Conservation (phyloP, 495 filamentous ascomycete species). For the Podospora bellae-mahoneyi region DNA sequence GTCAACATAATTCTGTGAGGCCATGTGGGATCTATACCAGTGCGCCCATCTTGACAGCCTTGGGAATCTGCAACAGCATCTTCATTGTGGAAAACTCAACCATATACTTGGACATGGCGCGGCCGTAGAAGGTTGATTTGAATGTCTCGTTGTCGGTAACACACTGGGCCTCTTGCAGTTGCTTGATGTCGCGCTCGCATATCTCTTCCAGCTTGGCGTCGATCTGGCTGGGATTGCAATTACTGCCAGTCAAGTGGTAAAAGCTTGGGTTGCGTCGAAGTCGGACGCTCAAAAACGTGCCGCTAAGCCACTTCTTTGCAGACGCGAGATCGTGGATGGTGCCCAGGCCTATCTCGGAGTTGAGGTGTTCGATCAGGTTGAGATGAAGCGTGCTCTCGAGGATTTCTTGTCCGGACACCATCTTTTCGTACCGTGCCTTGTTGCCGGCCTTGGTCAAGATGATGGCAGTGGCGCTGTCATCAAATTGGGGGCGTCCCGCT, state of each 20-base stretch:
- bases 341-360: conserved; percentile 86
- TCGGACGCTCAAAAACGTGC: conserved; percentile 85
- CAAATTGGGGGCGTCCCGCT: conserved; percentile 91
- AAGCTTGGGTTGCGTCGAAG: conserved; percentile 73
- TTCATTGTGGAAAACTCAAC: conserved; percentile 91
- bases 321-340: conserved; percentile 68
- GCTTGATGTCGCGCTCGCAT: conserved; percentile 72
- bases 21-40: conserved; percentile 54
- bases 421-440: conserved; percentile 69
- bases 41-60: conserved; percentile 59
- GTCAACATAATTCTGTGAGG: not conserved
- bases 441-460: conserved; percentile 77
- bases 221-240: conserved; percentile 44
- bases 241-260: conserved; percentile 65
- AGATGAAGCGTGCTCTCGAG: conserved; percentile 86
- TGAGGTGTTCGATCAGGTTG: conserved; percentile 88
- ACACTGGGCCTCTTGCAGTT: conserved; percentile 61
- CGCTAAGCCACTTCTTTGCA: conserved; percentile 77
- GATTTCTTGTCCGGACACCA: conserved; percentile 77
- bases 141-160: conserved; percentile 52
- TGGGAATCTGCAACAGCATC: conserved; percentile 59
- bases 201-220: conserved; percentile 75
- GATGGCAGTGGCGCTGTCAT: conserved; percentile 76
- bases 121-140: conserved; percentile 70
- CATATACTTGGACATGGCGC: conserved; percentile 92